Conservation (phyloP, 2,329 filamentous ascomycete genomes). For the Aspergillus fructus region DNA sequence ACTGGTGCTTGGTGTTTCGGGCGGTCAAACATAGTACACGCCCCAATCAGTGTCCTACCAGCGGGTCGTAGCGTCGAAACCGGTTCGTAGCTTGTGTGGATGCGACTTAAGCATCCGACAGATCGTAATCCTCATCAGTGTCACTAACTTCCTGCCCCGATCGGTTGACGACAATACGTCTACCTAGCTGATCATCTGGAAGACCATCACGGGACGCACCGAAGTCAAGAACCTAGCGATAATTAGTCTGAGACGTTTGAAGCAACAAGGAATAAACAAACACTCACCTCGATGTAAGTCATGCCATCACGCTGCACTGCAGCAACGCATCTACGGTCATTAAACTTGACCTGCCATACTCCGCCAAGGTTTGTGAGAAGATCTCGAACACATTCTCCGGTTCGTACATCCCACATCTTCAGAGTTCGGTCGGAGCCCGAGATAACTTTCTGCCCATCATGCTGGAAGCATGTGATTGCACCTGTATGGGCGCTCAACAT, state of each 20-base stretch:
- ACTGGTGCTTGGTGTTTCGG: conserved; percentile 3
- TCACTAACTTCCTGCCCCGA: conserved; percentile 39
- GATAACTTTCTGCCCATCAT: conserved; percentile 94
- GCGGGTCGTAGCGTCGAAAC: neutral
- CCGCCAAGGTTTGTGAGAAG: conserved; percentile 88
- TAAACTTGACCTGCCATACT: conserved; percentile 99
- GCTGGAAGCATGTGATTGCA: conserved; percentile 97
- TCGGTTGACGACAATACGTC: conserved; percentile 61
- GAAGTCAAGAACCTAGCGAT: conserved; percentile 87
- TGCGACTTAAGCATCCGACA: conserved; percentile 22
- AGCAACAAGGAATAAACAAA: neutral
- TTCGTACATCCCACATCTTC: conserved; percentile 98
- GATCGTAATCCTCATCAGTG: conserved; percentile 35
- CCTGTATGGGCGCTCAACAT: conserved; percentile 91
- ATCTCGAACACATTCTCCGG: conserved; percentile 88
- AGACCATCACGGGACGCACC: conserved; percentile 88
- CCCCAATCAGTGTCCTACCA: neutral
- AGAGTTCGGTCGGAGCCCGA: conserved; percentile 92
- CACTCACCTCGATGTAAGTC: conserved; percentile 92
- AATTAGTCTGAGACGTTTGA: conserved; percentile 14
- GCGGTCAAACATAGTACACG: neutral
- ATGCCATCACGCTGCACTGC: conserved; percentile 89
- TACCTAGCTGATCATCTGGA: conserved; percentile 72
- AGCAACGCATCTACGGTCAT: conserved; percentile 90
- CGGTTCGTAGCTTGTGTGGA: neutral